Percentiles rank a stretch among this genome's conserved stretches.
phyloP scores from a whole-genome alignment of 192 early-diverging fungal species.

The Linnemannia zychae region DNA sequence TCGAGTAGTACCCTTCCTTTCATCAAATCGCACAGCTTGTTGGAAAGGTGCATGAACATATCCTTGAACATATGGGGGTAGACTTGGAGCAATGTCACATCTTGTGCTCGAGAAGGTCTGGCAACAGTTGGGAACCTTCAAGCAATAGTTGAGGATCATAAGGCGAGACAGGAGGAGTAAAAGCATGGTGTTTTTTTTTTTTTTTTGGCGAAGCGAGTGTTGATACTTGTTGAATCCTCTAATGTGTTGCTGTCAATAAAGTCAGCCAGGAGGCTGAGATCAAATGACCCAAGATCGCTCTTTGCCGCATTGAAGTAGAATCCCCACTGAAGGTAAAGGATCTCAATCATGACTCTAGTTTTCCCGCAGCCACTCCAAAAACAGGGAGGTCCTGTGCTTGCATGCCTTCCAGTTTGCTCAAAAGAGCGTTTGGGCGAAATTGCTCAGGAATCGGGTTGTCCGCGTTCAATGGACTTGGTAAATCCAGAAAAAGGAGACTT shows the following conservation, averaged over 20 bases:
- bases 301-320: slow-evolving; percentile 6
- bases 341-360: neutral
- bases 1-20: neutral
- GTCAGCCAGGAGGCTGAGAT: neutral
- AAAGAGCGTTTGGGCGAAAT: neutral
- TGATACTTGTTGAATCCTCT: neutral
- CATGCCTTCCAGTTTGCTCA: too few relatives aligned
- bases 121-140: slow-evolving; percentile 12
- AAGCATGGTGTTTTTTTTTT: slow-evolving; percentile 4
- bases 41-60: slow-evolving; percentile 15
- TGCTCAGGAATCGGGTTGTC: neutral
- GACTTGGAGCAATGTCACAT: slow-evolving; percentile 16
- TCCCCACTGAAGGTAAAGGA: slow-evolving; percentile 6
- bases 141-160: slow-evolving; percentile 22
- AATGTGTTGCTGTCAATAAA: slow-evolving; percentile 6
- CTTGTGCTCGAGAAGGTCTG: slow-evolving; percentile 20
- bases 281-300: neutral
- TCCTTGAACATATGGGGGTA: slow-evolving; percentile 15
- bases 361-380: neutral
- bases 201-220: slow-evolving; percentile 7
- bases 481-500: neutral
- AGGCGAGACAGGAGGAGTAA: slow-evolving; percentile 15
- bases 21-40: neutral
- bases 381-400: neutral
- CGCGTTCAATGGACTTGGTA: neutral